Base-by-base conservation (phyloP, 2,329 filamentous ascomycete species). In the Colletotrichum kahawae region DNA sequence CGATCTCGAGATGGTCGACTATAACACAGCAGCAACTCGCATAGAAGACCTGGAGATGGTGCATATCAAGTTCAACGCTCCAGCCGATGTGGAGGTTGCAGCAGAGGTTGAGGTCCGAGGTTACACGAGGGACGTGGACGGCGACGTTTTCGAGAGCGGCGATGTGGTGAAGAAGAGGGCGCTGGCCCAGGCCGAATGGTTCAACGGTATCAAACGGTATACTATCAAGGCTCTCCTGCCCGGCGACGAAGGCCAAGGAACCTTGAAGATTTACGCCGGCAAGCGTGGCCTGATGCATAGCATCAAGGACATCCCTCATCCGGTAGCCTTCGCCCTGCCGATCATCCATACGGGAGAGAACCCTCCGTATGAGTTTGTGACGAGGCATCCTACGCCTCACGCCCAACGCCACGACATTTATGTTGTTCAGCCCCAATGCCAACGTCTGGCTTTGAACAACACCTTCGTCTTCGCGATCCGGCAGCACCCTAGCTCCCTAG, bases 341-440 rank as follows among this genome's bases (percentile, higher is more conserved):
- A 92, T 99, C 67, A 91, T 95, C 48, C 97, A 99, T 84, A 93
- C 92, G 0, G 97, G 97, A 75, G 94, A 96, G 79, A 99, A 99
- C 81, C 97, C 97, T 4, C 92, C 95, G 0, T 99, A 98, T 83
- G 95, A 98, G 74, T 99, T 98, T 84, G 90, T 98, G 60, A 94
- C 93, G 51, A 92, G 97, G 6, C 97, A 99, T 82, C 97, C 97
- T 9, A 99, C 97, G 4, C 97, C 97, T 10, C 97, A 99, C 83
- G 97, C 97, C n/a, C 95, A 98, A 82, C 92, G 96, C 56, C 96
- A 99, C 83, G 97, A 99, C 82, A 93, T 99, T 74, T 99, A 99
- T 83, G 95, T 99, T 77, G 95, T 96, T 59, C 97, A 98, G 82
- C 97, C 97, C 2, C 97, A 99, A 84, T 99, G 97, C 83, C 91